Base-by-base conservation (phyloP, 2,329 filamentous ascomycete genomes). In the Pseudovirgaria hyperparasitica region DNA sequence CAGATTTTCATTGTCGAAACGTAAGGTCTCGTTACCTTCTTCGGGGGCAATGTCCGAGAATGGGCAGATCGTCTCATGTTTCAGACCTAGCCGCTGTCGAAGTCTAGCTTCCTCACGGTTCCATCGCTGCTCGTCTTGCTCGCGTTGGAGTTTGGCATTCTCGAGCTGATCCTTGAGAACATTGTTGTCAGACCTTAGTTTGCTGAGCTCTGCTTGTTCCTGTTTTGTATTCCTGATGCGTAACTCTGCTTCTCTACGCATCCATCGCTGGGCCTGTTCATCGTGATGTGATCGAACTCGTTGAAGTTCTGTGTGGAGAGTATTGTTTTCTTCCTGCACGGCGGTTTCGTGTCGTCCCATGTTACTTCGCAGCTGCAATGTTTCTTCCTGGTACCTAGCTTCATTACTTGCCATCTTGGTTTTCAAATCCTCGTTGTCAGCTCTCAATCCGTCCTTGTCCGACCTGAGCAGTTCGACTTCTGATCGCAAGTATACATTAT, bases 141-240 rank as follows among this genome's bases (percentile, higher is more conserved):
- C 67, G 9, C 90, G 63, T 31, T 84, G 80, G 25, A 72, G 67
- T 42, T 79, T 76, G 7, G 90, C 62, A 26, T 78, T 76, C 24
- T 78, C 70, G 27, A 92, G 72, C 47, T 90, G 81, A n/a, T 70
- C 66, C 34, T 63, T 70, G 26, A 92, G 59, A 6, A 75, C 57
- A 8, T 69, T 69, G 45, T 87, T 78, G 41, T 87, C 79, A 29
- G 68, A 72, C 36, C 67, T 66, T 42, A 90, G 76, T 14, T 80
- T 73, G 5, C 45, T 43, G 28, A 42, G 50, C 28, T 56, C 53
- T 9, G 42, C 47, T 28, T 51, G 46, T 28, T 53, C 49, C 28
- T 48, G 45, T 24, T 44, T 46, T 12, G 50, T 49, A 25, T 45
- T 52, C 20, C 26, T 16, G 10, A 16, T 13, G 3, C 46, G 45